phyloP scores from a whole-genome alignment of 2,329 filamentous ascomycete species.

The Colletotrichum aenigma region DNA sequence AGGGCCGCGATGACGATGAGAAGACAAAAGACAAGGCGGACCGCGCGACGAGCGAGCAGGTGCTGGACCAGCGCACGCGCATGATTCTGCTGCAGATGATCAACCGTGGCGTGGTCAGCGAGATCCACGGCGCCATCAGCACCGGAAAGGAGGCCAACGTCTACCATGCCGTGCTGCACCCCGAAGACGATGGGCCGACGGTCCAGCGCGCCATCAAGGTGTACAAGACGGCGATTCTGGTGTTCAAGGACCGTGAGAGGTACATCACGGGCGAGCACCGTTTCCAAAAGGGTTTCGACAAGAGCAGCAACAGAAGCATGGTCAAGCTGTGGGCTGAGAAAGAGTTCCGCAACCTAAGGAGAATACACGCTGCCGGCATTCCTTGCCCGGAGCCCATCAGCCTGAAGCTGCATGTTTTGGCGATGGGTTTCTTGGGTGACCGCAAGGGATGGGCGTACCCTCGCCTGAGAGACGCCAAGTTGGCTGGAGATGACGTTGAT shows the following conservation, averaged over 20 bases:
- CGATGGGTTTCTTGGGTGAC: conserved; percentile 93
- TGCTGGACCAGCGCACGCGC: conserved; percentile 89
- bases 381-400: conserved; percentile 88
- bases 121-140: conserved; percentile 93
- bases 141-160: conserved; percentile 99
- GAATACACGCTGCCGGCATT: conserved; percentile 83
- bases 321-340: conserved; percentile 99
- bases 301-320: conserved; percentile 95
- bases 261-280: conserved; percentile 95
- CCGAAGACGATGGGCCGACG: conserved; percentile 58
- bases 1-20: conserved; percentile 41
- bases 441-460: conserved; percentile 87
- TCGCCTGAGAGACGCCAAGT: conserved; percentile 82
- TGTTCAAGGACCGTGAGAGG: conserved; percentile 96
- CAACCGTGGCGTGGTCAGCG: conserved; percentile 85
- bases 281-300: conserved; percentile 90
- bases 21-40: conserved; percentile 87
- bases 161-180: conserved; percentile 80
- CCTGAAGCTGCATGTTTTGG: conserved; percentile 90
- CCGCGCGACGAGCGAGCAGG: conserved; percentile 91
- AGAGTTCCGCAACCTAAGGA: conserved; percentile 90
- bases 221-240: conserved; percentile 97
- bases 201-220: conserved; percentile 93
- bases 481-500: conserved; percentile 71
- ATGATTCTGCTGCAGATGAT: conserved; percentile 98